These are phyloP conservation scores for Entomortierella beljakovae DNA, from an alignment of 192 early-diverging fungal species.

Conservation along the genomic window DNA sequence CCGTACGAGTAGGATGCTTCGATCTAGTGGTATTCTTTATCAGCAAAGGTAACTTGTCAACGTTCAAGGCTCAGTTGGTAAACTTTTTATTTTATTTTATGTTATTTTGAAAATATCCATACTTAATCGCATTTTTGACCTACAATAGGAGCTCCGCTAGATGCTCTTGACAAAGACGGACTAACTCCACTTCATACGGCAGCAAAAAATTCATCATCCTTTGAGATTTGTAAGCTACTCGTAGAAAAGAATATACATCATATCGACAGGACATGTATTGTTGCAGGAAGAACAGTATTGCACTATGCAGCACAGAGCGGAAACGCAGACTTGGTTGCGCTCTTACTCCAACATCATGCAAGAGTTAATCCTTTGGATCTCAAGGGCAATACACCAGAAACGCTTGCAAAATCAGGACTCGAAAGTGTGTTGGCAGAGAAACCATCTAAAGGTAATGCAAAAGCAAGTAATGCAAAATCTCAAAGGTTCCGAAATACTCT, in stretches of 20 bases:
- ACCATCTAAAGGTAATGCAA: slow-evolving; percentile 23
- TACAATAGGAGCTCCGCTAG: slow-evolving; percentile 42
- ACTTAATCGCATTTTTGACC: neutral
- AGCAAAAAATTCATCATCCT: slow-evolving; percentile 33
- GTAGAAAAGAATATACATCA: slow-evolving; percentile 50
- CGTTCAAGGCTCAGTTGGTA: too few species aligned
- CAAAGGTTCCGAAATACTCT: slow-evolving; percentile 33
- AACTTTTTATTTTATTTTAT: slow-evolving; percentile 5
- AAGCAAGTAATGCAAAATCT: slow-evolving; percentile 23
- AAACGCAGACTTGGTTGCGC: slow-evolving; percentile 39
- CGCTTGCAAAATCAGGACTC: slow-evolving; percentile 40
- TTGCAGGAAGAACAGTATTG: slow-evolving; percentile 36
- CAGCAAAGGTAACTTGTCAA: slow-evolving; percentile 33
- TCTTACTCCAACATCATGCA: slow-evolving; percentile 48
- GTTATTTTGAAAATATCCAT: neutral
- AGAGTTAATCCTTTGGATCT: slow-evolving; percentile 46
- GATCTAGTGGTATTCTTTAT: slow-evolving; percentile 48
- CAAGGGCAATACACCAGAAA: slow-evolving; percentile 50
- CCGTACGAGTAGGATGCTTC: slow-evolving; percentile 49
- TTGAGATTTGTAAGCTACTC: slow-evolving; percentile 48
- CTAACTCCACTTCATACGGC: slow-evolving; percentile 55
- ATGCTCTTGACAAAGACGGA: slow-evolving; percentile 54
- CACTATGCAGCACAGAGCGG: slow-evolving; percentile 52
- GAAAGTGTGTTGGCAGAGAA: slow-evolving; percentile 38
- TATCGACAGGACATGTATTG: slow-evolving; percentile 50